These are phyloP conservation scores for Annulohypoxylon bovei DNA, from an alignment of 495 filamentous ascomycete genomes.

Conservation along the genomic window DNA sequence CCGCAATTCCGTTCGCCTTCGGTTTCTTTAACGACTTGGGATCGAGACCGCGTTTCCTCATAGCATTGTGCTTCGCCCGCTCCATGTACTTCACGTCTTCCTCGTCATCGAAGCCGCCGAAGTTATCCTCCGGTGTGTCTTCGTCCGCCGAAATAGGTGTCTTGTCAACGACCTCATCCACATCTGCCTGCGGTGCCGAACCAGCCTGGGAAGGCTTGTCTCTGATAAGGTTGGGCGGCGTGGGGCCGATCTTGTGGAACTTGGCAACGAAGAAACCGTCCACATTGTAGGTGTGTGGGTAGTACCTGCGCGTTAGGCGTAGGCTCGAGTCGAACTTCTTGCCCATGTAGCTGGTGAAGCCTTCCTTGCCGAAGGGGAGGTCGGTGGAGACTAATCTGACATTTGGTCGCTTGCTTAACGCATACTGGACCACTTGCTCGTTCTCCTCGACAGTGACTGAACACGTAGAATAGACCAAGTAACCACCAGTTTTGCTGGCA, in stretches of 20 bases:
- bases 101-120: conserved; percentile 89
- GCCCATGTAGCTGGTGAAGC: conserved; percentile 86
- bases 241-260: conserved; percentile 89
- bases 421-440: conserved; percentile 93
- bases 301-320: conserved; percentile 87
- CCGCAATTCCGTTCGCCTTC: conserved; percentile 33
- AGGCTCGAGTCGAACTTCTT: conserved; percentile 89
- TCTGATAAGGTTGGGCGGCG: conserved; percentile 65
- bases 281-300: conserved; percentile 95
- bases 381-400: conserved; percentile 93
- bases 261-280: conserved; percentile 99
- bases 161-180: conserved; percentile 58
- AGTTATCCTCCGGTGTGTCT: conserved; percentile 61
- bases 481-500: conserved; percentile 84
- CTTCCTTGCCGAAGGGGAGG: conserved; percentile 89
- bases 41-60: conserved; percentile 65
- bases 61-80: conserved; percentile 72
- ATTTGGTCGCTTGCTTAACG: conserved; percentile 88
- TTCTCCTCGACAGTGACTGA: conserved; percentile 93
- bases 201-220: conserved; percentile 45
- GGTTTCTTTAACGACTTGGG: conserved; percentile 57
- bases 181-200: conserved; percentile 37
- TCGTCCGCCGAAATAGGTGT: conserved; percentile 60
- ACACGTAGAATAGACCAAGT: conserved; percentile 90
- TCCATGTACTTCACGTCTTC: conserved; percentile 82